Conservation (phyloP, 2,329 filamentous ascomycete genomes). For the Verticillium longisporum region DNA sequence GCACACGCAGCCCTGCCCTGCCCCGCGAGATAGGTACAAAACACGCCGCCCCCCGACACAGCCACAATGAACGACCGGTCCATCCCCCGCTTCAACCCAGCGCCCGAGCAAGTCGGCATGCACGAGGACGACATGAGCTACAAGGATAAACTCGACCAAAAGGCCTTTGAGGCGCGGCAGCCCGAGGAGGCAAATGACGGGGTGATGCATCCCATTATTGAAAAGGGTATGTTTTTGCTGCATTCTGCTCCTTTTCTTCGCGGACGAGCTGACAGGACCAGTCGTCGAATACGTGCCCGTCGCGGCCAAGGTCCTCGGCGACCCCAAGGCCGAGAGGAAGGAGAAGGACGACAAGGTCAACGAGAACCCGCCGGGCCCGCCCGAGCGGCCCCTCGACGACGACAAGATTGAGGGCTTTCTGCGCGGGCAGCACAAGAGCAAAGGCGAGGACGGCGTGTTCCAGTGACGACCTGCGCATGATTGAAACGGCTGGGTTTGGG, state of each 20-base stretch:
- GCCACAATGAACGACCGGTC: background rate
- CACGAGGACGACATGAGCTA: slow-evolving; percentile 17
- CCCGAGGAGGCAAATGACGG: slow-evolving; percentile 15
- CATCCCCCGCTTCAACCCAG: background rate
- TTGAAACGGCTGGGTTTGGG: background rate
- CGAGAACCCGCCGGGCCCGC: slow-evolving; percentile 23
- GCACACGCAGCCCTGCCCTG: no score
- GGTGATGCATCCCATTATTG: slow-evolving; percentile 26
- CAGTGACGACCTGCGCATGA: background rate
- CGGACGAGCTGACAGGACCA: slow-evolving; percentile 14
- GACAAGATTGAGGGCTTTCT: slow-evolving; percentile 45
- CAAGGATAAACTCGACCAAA: slow-evolving; percentile 38
- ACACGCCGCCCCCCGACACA: background rate
- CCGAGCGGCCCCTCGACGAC: slow-evolving; percentile 38
- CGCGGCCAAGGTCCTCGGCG: slow-evolving; percentile 32
- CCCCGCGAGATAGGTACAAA: background rate
- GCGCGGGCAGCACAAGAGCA: slow-evolving; percentile 44
- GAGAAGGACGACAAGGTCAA: slow-evolving; percentile 6
- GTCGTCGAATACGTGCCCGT: slow-evolving; percentile 37
- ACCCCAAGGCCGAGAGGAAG: slow-evolving; percentile 19
- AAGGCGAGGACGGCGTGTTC: slow-evolving; percentile 21
- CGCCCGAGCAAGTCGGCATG: background rate
- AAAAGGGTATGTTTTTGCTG: slow-evolving; percentile 31
- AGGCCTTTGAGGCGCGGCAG: slow-evolving; percentile 25
- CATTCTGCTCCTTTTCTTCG: no score